Percentiles rank a stretch among this genome's conserved stretches.
Conservation (phyloP, 2,329 filamentous ascomycete genomes). For the Chalaropsis thielavioides region DNA sequence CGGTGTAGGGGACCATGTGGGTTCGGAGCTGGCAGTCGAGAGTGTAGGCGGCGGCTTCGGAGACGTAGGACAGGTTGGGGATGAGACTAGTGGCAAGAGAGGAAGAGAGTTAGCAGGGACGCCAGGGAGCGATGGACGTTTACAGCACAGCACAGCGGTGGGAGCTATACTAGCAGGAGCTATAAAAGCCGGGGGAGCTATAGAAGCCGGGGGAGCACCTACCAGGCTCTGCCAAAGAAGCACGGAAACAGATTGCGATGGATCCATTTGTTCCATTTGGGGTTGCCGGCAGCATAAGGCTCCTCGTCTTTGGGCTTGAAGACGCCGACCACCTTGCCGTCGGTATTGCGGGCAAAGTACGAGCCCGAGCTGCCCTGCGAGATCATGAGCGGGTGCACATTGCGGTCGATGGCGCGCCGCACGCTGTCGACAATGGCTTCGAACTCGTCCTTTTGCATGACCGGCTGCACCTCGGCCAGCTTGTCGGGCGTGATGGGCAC, state of each 20-base stretch:
- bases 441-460: conserved; percentile 68
- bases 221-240: conserved; percentile 87
- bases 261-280: conserved; percentile 99
- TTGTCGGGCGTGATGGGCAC: conserved; percentile 63
- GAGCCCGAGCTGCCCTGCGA: conserved; percentile 93
- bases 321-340: conserved; percentile 89
- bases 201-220: conserved; percentile 21
- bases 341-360: conserved; percentile 85
- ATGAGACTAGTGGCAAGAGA: conserved; percentile 47
- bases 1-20: conserved; percentile 88
- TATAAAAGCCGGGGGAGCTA: background rate
- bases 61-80: conserved; percentile 93
- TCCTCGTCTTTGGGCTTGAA: conserved; percentile 99
- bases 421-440: conserved; percentile 83
- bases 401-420: conserved; percentile 74
- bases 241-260: conserved; percentile 95
- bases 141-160: too few relatives aligned
- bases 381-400: conserved; percentile 88
- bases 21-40: conserved; percentile 82
- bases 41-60: conserved; percentile 91
- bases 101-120: conserved; percentile 16
- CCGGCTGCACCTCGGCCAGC: conserved; percentile 47
- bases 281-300: conserved; percentile 89
- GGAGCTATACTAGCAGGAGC: too few relatives aligned
- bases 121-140: too few relatives aligned